A percentile compares a stretch with the other conserved stretches of the same genome.
These are phyloP conservation scores for Garcia nutans DNA, from an alignment of 345 rosid genomes.

Conservation along the genomic window DNA sequence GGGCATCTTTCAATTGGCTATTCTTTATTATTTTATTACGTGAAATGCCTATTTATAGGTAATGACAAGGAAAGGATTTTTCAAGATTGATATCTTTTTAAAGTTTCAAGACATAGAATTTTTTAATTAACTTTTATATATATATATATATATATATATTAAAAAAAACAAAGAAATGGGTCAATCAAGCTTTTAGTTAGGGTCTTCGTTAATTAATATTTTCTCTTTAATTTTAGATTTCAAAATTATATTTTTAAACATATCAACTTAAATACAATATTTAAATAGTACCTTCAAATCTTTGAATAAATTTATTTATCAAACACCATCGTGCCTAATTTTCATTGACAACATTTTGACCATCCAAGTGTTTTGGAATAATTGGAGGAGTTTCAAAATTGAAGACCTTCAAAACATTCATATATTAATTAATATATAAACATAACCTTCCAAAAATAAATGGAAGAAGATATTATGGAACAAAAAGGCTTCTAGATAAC, in stretches of 20 bases:
- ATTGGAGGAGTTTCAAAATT: neutral
- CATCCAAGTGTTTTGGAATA: neutral
- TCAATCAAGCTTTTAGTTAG: too few relatives aligned
- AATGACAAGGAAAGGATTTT: constrained; percentile 17
- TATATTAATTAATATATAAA: too few relatives aligned
- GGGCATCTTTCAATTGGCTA: constrained; percentile 37
- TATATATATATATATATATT: too few relatives aligned
- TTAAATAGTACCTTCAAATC: too few relatives aligned
- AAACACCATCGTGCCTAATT: neutral
- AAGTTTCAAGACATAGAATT: too few relatives aligned
- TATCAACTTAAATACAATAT: too few relatives aligned
- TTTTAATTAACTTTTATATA: constrained; percentile 5
- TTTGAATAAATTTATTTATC: neutral
- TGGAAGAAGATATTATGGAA: neutral
- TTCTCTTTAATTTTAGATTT: constrained; percentile 13
- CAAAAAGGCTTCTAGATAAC: constrained; percentile 25
- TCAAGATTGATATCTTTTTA: neutral
- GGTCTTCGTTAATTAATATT: neutral
- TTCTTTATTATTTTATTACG: constrained; percentile 16
- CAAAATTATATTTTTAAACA: neutral
- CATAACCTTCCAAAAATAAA: too few relatives aligned
- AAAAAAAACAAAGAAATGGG: neutral
- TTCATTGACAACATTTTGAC: neutral
- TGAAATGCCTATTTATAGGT: constrained; percentile 35
- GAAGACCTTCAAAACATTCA: neutral